Evolutionary conservation across 2,329 filamentous ascomycete species (phyloP), one percentile per base, ranked within the genome.

Genomic region (Neonectria faginata): DNA sequence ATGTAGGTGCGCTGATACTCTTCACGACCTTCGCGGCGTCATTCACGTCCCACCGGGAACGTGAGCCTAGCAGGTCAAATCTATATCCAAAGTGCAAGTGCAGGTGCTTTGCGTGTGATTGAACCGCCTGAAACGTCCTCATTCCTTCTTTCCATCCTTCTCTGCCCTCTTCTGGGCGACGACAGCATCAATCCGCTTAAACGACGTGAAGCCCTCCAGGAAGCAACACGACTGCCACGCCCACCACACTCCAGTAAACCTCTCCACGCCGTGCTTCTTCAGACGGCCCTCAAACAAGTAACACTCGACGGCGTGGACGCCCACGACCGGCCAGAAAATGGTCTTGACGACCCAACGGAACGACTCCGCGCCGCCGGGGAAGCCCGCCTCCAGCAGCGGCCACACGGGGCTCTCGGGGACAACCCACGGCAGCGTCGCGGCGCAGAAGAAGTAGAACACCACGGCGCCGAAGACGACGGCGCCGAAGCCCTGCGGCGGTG

Each of bases 241-340:
- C 76, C 79, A 83, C 87, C 89, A 90, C 14, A 85, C 68, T n/a
- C 47, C 48, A 7, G 78, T 79, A 8, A 83, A 81, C 36, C 78
- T 75, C 63, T 77, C 75, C 11, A 89, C 82, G 7, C 83, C 82
- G 67, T 85, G 82, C 74, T 75, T 84, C 58, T 71, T 73, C 64
- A 89, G 78, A 53, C 79, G 81, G 45, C 75, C 77, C 67, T 85
- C 84, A 70, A 90, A 80, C 74, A 82, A 80, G 48, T 79, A 79
- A n/a, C 84, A 79, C 81, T 97, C 95, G 3, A 78, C 63, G 0
- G 83, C 22, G 78, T 97, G 95, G 12, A 93, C 85, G 0, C 74
- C 81, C 1, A 93, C 3, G 61, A 94, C 86, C 0, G 86, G 81
- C 20, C 81, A 70, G 58, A 91, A 81, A 45, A 95, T 80, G 14